Evolutionary conservation across 2,329 filamentous ascomycete genomes (phyloP).

Genomic region (Ascomycota sp.): DNA sequence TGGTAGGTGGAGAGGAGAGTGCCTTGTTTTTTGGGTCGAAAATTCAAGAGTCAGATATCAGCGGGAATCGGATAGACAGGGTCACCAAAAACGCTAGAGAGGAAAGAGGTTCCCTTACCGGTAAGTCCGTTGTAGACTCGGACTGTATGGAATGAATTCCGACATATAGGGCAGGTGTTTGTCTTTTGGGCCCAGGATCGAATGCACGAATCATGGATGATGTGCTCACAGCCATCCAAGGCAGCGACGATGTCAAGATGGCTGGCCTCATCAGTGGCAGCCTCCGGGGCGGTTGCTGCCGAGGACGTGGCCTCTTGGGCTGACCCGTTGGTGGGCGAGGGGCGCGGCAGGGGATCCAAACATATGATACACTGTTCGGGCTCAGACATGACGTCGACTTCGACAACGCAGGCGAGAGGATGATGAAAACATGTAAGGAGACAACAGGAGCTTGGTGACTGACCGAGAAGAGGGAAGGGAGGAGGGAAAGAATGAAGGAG

Average conservation of each 20-base stretch:
- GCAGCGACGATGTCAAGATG: slow-evolving; percentile 28
- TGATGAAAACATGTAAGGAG: slow-evolving; percentile 25
- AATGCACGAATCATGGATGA: slow-evolving; percentile 79
- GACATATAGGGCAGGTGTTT: slow-evolving; percentile 94
- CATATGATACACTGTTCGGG: slow-evolving; percentile 49
- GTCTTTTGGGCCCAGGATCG: slow-evolving; percentile 89
- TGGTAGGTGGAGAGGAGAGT: slow-evolving; percentile 32
- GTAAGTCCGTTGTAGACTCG: slow-evolving; percentile 60
- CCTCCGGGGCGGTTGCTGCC: slow-evolving; percentile 2
- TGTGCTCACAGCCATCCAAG: slow-evolving; percentile 63
- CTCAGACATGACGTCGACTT: slow-evolving; percentile 24
- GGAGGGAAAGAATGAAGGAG: not conserved
- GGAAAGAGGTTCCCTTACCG: slow-evolving; percentile 26
- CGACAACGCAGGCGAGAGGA: slow-evolving; percentile 12
- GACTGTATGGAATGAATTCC: slow-evolving; percentile 74
- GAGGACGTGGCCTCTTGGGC: slow-evolving; percentile 4
- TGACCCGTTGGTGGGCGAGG: slow-evolving; percentile 9
- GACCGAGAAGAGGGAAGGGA: slow-evolving; percentile 2
- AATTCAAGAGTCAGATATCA: not conserved
- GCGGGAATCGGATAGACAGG: not conserved
- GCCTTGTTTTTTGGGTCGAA: slow-evolving; percentile 20
- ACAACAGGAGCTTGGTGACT: slow-evolving; percentile 1
- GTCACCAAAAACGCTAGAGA: not conserved
- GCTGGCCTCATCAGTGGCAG: slow-evolving; percentile 9
- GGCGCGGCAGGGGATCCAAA: slow-evolving; percentile 32